phyloP scores from a whole-genome alignment of 2,329 filamentous ascomycete species.

The Shiraia bambusicola region DNA sequence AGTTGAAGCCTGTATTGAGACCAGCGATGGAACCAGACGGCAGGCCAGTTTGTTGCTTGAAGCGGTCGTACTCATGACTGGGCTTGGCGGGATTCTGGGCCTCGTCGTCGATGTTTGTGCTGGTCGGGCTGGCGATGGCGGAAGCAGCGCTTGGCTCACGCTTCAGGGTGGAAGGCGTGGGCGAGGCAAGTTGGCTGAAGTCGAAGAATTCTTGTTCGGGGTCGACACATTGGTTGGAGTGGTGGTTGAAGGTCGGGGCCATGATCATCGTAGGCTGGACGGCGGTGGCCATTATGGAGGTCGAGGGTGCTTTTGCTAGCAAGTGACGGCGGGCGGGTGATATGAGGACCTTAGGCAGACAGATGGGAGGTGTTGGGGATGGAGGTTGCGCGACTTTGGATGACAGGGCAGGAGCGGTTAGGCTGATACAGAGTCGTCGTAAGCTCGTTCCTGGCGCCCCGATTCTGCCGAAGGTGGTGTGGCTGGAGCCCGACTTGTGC shows the following conservation, averaged over 20 bases:
- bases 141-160: conserved; percentile 56
- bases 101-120: conserved; percentile 51
- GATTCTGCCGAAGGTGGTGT: conserved; percentile 29
- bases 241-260: conserved; percentile 36
- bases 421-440: conserved; percentile 39
- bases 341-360: conserved; percentile 29
- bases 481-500: conserved; percentile 28
- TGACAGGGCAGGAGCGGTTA: conserved; percentile 30
- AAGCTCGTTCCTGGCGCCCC: conserved; percentile 38
- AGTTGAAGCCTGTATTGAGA: conserved; percentile 61
- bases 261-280: conserved; percentile 41
- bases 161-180: conserved; percentile 57
- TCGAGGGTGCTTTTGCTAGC: conserved; percentile 11
- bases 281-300: conserved; percentile 38
- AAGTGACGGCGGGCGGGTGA: conserved; percentile 13
- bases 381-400: conserved; percentile 18
- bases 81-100: conserved; percentile 71
- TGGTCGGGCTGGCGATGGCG: conserved; percentile 57
- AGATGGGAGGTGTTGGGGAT: conserved; percentile 25
- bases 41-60: conserved; percentile 93
- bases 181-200: conserved; percentile 63
- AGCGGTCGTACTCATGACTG: conserved; percentile 92
- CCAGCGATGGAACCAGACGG: conserved; percentile 81
- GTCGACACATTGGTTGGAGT: conserved; percentile 42
- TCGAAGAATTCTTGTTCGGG: conserved; percentile 48